Conservation (phyloP, 768 basidiomycete genomes). For the Amanita subjunquillea region DNA sequence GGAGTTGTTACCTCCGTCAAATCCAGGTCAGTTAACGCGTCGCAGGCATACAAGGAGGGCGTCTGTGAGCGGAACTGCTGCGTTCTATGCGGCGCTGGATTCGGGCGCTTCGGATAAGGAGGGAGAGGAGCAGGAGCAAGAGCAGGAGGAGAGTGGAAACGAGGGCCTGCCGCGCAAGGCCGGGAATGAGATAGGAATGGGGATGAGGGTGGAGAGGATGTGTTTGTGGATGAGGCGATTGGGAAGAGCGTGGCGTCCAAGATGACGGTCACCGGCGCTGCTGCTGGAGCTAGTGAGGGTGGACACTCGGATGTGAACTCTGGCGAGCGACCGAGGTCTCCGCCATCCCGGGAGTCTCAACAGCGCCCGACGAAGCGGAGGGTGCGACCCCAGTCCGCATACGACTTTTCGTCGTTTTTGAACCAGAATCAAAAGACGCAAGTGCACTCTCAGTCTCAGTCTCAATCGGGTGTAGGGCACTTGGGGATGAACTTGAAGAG, state of each 20-base stretch:
- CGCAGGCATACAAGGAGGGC: slow-evolving; percentile 10
- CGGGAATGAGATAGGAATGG: slow-evolving; percentile 21
- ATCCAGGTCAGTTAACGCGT: neutral
- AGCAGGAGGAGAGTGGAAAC: slow-evolving; percentile 9
- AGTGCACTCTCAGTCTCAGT: slow-evolving; percentile 13
- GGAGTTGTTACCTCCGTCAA: no score
- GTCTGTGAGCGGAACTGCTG: slow-evolving; percentile 28
- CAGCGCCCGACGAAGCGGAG: slow-evolving; percentile 18
- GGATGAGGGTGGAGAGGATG: slow-evolving; percentile 24
- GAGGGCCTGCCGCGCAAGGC: slow-evolving; percentile 15
- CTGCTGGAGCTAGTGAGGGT: slow-evolving; percentile 1
- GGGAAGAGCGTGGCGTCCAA: slow-evolving; percentile 40
- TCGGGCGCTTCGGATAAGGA: neutral
- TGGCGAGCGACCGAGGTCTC: slow-evolving; percentile 11
- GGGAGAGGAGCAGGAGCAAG: neutral
- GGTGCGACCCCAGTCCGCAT: slow-evolving; percentile 50
- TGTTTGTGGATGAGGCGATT: slow-evolving; percentile 49
- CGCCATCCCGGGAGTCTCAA: slow-evolving; percentile 4
- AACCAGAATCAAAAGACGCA: slow-evolving; percentile 15
- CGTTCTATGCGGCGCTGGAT: slow-evolving; percentile 15
- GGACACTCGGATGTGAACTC: slow-evolving; percentile 17
- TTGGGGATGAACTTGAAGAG: no score
- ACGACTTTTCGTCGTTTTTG: slow-evolving; percentile 31
- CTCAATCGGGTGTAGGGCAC: no score
- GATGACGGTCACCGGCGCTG: slow-evolving; percentile 10